Base-by-base conservation (phyloP, 805 yeast genomes). In the Danielia reshetovae region DNA sequence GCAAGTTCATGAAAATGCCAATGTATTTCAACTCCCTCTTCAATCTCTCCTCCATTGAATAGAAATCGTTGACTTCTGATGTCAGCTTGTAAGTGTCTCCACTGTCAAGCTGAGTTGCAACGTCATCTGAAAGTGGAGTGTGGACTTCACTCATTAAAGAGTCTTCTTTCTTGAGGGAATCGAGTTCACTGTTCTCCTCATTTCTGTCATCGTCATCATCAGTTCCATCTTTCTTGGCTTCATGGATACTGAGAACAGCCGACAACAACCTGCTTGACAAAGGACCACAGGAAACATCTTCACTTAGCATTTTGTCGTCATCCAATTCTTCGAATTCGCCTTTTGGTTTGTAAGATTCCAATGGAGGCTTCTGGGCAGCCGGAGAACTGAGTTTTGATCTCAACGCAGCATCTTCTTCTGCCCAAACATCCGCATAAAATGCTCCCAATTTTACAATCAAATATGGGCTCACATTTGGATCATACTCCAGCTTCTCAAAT, bases 201-300 rank as follows among this genome's bases (percentile, higher is more conserved):
- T 21, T 18, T 9, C 29, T 53, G 14, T 46, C 54, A 13, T 48
- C 49, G 3, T 41, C 54, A 7, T 36, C 50, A 7, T 40, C 51
- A 4, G 27, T 47, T 12, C 45, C 51, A 18, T 39, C 50, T 6
- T 52, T 61, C 11, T 45, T 47, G 2, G 41, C 42, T 16, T 42
- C 48, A 15, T 52, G 49, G 16, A 74, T 73, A 44, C 74, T 70
- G 36, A 88, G 62, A 8, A 90, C 69, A 0, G 97, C 97, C 4
- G 95, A 76, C 34, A 90, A 56, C 29, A 90, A 65, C 39, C 98
- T 72, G 16, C 89, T 80, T 0, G 94, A 81, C 23, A 90, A 68
- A 1, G 98, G 97, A 1, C 98, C 98, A 55, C 95, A 82, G 1
- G 95, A 81, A 1, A 90, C 67, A 15, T 75, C 78, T 38, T 85